Evolutionary conservation across 1,139 yeast genomes (phyloP), one percentile per base, ranked within the genome.

Genomic region (Geotrichum carabidarum): DNA sequence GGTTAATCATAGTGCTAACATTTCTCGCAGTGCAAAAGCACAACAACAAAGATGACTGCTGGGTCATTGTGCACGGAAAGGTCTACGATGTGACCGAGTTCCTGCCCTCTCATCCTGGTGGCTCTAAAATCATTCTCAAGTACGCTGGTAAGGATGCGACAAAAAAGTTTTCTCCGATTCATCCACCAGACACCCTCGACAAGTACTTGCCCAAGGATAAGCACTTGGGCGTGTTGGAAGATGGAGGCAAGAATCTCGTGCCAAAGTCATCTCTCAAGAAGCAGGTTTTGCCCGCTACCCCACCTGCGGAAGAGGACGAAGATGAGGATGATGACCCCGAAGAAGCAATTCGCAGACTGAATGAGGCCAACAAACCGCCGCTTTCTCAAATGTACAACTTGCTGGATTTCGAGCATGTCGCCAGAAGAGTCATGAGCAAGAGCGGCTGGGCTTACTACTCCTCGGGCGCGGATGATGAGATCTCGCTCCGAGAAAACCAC

Each of bases 141-240:
- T 86, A 83, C 65, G 97, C 95, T 2, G 98, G 98, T 14, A 83
- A 83, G 64, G 98, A 93, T 66, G 97, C 95, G 2, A 86, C 96
- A 2, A 86, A 84, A 61, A 81, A 88, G 58, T 91, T 89, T 67
- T 86, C 80, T 58, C 95, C 95, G 8, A 78, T 91, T 56, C 99
- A 91, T 70, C 95, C 96, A 0, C 79, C 84, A 14, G 93, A 86
- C 62, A 85, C 90, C 8, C 74, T 90, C 49, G 81, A 77, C 44
- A 79, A 80, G 62, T 76, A 73, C 61, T 70, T 81, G 43, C 73
- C 76, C 35, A 68, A 70, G 38, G 76, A 77, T 15, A 72, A 72
- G 54, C 74, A 76, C 58, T 60, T 79, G 17, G 84, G 84, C 6
- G 27, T 31, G 12, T 41, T 48, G 9, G 52, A 51, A 27, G 50